Evolutionary conservation across 2,329 filamentous ascomycete genomes (phyloP).

Genomic region (Rhexocercosporidium sp.): DNA sequence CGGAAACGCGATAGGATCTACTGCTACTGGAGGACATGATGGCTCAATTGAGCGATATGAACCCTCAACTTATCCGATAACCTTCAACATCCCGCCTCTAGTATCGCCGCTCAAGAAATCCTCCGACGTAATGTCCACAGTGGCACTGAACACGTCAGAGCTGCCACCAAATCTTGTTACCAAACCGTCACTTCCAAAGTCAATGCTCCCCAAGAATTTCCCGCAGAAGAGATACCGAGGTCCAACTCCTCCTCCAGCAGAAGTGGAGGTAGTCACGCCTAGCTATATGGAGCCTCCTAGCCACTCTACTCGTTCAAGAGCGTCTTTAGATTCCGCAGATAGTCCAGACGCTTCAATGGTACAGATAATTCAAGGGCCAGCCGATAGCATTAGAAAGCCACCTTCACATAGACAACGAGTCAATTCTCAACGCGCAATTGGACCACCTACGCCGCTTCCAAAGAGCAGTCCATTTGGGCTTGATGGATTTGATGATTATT

Average conservation of each 20-base stretch:
- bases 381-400: conserved; percentile 3
- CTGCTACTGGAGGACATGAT: not conserved
- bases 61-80: not conserved
- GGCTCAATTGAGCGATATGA: not conserved
- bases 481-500: conserved; percentile 2
- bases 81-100: not conserved
- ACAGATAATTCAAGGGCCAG: not conserved
- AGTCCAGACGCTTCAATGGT: not conserved
- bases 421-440: not conserved
- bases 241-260: conserved; percentile 1
- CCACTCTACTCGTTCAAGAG: conserved; percentile 9
- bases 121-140: not conserved
- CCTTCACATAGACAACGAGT: not conserved
- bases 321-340: not conserved
- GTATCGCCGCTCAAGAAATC: not conserved
- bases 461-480: not conserved
- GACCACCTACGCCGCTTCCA: not conserved
- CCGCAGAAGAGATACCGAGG: conserved; percentile 21
- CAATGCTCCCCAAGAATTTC: conserved; percentile 10
- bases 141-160: not conserved
- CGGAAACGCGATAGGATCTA: not conserved
- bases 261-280: not conserved
- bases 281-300: not conserved
- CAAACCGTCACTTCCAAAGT: not conserved
- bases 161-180: not conserved